Base-by-base conservation (phyloP, 805 yeast species). In the Zygosaccharomyces rouxii region DNA sequence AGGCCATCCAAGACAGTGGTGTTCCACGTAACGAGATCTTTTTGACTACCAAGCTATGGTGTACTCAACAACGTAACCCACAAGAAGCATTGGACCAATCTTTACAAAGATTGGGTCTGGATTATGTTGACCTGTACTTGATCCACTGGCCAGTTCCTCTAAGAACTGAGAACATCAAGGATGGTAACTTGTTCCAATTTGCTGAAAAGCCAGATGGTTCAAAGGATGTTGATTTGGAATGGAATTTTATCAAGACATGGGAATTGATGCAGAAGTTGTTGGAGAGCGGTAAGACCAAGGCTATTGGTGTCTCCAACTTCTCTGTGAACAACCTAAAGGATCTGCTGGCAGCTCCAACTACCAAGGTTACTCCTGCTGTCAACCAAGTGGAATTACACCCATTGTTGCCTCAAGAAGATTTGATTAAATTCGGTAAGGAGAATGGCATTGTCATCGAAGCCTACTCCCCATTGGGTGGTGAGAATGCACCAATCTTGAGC, bases 361-460 rank as follows among this genome's bases (percentile, higher is more conserved):
- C 75, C 46, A 76, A 69, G 33, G 64, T 78, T 43, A 75, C 73
- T 28, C 96, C 96, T 5, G 89, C 79, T 10, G 79, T 74, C 37
- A 80, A 83, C 68, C 95, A 88, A 72, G 74, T 86, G 51, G 95
- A 88, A 71, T 68, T 80, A 33, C 95, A 87, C 66, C 89, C 90
- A 41, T 75, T 75, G 53, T 72, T 84, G 49, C 86, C 86, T 40
- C 90, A 86, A 64, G 70, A 66, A 7, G 80, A 81, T 54, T 71
- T 86, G 55, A 59, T 76, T 38, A 74, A 77, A 30, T 83, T 62
- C 66, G 74, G 81, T 65, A 68, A 72, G 47, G 61, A 67, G 29
- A 71, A 84, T 52, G 78, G 73, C 51, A 81, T 84, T 51, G 63
- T 72, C 29, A 64, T 84, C 47, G 84, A 84, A 64, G 95, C 95